Percentiles rank a stretch among this genome's conserved stretches.
These are phyloP conservation scores for Backusella luteola DNA, from an alignment of 192 early-diverging fungal species.

Conservation along the genomic window DNA sequence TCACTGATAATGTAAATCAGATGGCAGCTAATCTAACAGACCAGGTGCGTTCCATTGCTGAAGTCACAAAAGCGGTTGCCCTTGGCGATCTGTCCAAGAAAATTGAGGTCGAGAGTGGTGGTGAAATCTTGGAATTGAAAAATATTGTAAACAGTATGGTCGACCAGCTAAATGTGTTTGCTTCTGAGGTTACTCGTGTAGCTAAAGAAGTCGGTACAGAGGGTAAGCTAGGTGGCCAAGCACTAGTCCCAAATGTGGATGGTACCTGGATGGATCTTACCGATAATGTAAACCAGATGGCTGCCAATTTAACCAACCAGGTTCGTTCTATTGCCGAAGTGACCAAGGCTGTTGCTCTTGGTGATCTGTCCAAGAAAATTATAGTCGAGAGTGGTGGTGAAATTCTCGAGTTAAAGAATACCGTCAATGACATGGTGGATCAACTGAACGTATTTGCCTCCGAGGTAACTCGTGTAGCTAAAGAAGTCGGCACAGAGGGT, in stretches of 20 bases:
- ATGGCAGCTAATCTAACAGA: too few species aligned
- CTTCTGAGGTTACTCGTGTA: constrained; percentile 64
- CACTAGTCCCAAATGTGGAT: constrained; percentile 50
- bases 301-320: constrained; percentile 10
- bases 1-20: too few species aligned
- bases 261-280: constrained; percentile 62
- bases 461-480: constrained; percentile 62
- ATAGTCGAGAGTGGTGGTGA: too few species aligned
- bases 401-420: too few species aligned
- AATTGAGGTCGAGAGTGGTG: constrained; percentile 47
- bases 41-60: too few species aligned
- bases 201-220: constrained; percentile 69
- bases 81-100: constrained; percentile 61
- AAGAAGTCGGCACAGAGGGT: constrained; percentile 63
- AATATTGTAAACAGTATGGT: constrained; percentile 66
- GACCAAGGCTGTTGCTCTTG: too few species aligned
- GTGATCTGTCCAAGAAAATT: too few species aligned
- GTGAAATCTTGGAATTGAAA: constrained; percentile 59
- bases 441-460: constrained; percentile 36
- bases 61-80: constrained; percentile 61
- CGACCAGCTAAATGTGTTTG: constrained; percentile 50
- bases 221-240: constrained; percentile 65
- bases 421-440: constrained; percentile 3
- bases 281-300: constrained; percentile 62
- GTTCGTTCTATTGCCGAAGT: too few species aligned